Percentiles rank a stretch among this genome's conserved stretches.
Conservation (phyloP, 129 eudicot species). For the Arctium minus region DNA sequence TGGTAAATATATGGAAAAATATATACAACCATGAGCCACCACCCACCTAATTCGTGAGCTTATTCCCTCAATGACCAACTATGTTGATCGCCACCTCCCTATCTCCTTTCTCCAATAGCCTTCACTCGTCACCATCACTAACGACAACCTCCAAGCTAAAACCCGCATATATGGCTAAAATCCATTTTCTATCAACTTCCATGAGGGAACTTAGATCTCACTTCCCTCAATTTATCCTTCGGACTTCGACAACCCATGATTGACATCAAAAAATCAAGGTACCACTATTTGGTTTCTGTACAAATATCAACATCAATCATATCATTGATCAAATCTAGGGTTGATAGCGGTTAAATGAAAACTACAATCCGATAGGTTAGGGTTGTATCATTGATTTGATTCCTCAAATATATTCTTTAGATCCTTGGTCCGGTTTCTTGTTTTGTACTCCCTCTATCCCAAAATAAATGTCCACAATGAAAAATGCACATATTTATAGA, state of each 20-base stretch:
- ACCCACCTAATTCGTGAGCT: neutral
- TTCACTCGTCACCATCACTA: neutral
- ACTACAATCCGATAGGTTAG: neutral
- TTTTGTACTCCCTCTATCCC: no score
- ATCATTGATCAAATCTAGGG: no score
- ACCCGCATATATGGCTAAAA: neutral
- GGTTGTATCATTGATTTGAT: neutral
- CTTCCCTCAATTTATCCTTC: no score
- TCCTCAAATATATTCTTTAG: neutral
- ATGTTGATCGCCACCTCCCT: no score
- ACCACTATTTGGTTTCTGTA: neutral
- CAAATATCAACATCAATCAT: neutral
- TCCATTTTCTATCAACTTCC: neutral
- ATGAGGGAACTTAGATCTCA: no score
- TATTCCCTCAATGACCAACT: neutral
- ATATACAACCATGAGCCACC: no score
- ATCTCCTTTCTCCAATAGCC: neutral
- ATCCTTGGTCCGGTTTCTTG: neutral
- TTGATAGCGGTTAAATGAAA: no score
- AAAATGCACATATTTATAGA: no score
- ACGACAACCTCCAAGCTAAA: neutral
- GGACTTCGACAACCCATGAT: no score
- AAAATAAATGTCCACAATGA: no score
- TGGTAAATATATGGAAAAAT: no score
- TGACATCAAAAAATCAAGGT: no score